Base-by-base conservation (phyloP, 768 basidiomycete genomes). In the Calocera viscosa region DNA sequence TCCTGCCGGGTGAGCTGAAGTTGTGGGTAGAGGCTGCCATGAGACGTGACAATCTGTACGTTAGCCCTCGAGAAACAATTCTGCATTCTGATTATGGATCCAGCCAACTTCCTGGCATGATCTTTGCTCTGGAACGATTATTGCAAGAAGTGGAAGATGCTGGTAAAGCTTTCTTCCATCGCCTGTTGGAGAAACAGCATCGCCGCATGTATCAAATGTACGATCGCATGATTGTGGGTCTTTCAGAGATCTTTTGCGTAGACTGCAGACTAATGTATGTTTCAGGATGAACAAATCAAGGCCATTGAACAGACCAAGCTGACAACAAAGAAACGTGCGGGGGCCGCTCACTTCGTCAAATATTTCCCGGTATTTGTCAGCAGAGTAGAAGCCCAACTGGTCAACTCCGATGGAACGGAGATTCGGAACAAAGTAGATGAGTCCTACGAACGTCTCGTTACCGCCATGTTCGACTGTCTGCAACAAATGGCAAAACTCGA, bases 401-500 rank as follows among this genome's bases (percentile, higher is more conserved):
- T 87, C 60, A 88, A 86, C 10, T 84, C 86, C 11, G 87, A 90
- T 71, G 83, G 80, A 2, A 80, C 93, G 67, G 90, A 90, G 72
- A 86, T 94, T 69, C 85, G 94, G 34, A 77, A 78, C 10, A 83
- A 78, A 63, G 89, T 96, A 35, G 89, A 97, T 72, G 77, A 80
- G 2, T 88, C 90, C 0, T 96, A 97, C 73, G 93, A 94, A 74
- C 85, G 82, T 71, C 90, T 98, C 47, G 89, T 93, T 39, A 86
- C 88, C 68, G 81, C 86, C 47, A 96, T 98, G 84, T 94, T 98
- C 73, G 94, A 92, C 49, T 88, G 86, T 16, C 76, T 98, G 69
- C 94, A 93, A 76, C 93, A 94, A 68, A 91, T 98, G 84, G 95
- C 94, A 12, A 98, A 96, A 75, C 78, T 95, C 81, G 89, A 94